Evolutionary conservation across 768 basidiomycete genomes (phyloP), one percentile per base, ranked within the genome.

Genomic region (Rhodotorula sphaerocarpa): DNA sequence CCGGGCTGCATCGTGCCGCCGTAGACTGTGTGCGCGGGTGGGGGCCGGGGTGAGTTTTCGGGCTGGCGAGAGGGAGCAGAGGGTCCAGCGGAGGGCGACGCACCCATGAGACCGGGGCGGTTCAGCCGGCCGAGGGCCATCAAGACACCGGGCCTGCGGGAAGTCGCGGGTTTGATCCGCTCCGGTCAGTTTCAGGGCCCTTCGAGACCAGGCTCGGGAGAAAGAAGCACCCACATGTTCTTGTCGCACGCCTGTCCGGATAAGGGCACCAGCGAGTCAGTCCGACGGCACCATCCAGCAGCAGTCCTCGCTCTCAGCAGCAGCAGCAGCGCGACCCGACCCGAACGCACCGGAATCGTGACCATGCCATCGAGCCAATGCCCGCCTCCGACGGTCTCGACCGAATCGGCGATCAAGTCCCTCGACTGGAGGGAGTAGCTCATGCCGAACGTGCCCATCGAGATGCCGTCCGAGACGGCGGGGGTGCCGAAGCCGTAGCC

Each of bases 331-430:
- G 42, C 15, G 15, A 30, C 14, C 23, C 39, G 51, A 14, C 21
- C 28, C 18, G 30, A 45, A 59, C 63, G 50, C 90, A 97, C 95
- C 27, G 95, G 95, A 56, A 99, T 80, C 62, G 90, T 90, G 43
- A 96, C 90, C 87, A 95, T 88, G 44, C 90, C 95, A 72, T 97
- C 95, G 20, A 99, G 82, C 84, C 92, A 95, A 74, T 99, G 95
- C 9, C 93, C 95, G 20, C 88, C 93, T 33, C 86, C 92, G 23
- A 89, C 91, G 16, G 88, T 88, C 78, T 97, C 93, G 25, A 99
- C 92, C 73, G 86, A 84, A 77, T 97, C 95, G 63, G 95, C 95
- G 71, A 99, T 99, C 50, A 97, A 81, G 78, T 99, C 95, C 68
- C 95, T 84, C 30, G 90, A 93, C 77, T 92, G 95, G 7, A 99